Evolutionary conservation across 805 yeast species (phyloP), one percentile per base, ranked within the genome.

Genomic region (Cyberlindnera lachancei): DNA sequence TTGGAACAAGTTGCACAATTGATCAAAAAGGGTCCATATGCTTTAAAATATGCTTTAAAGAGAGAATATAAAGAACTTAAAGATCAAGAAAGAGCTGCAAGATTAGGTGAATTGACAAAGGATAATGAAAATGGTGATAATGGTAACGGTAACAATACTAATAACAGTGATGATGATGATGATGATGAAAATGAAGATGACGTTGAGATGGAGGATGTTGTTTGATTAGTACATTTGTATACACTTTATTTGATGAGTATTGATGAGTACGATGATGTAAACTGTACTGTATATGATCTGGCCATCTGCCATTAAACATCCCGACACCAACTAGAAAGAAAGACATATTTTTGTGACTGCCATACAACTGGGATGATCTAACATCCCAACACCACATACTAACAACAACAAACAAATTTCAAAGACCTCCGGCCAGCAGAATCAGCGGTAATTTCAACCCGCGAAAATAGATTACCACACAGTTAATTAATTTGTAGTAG

Each of bases 21-120:
- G 52, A 88, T 84, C 48, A 87, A 90, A 55, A 86, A 86, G 54
- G 98, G 98, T 12, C 96, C 98, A 2, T 90, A 90, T 55, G 94
- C 96, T 1, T 70, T 87, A 53, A 88, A 84, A 59, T 92, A 88
- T 59, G 79, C 87, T 37, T 65, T 92, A 51, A 84, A 82, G 60
- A 92, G 86, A 13, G 97, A 92, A 59, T 92, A 82, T 59, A 85
- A 79, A 62, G 77, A 75, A 47, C 67, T 85, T 50, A 68, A 67
- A 51, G 94, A 82, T 45, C 83, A 77, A 15, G 90, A 81, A 56
- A 69, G 85, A 55, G 79, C 79, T 15, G 84, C 70, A 3, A 69
- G 71, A 29, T 62, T 75, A 25, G 83, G 81, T 15, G 77, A 65
- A 23, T 56, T 63, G 15, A 57, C 69, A 56, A 42, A 48, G 25